Evolutionary conservation across 768 basidiomycete genomes (phyloP).

Genomic region (Mycena kentingensis): DNA sequence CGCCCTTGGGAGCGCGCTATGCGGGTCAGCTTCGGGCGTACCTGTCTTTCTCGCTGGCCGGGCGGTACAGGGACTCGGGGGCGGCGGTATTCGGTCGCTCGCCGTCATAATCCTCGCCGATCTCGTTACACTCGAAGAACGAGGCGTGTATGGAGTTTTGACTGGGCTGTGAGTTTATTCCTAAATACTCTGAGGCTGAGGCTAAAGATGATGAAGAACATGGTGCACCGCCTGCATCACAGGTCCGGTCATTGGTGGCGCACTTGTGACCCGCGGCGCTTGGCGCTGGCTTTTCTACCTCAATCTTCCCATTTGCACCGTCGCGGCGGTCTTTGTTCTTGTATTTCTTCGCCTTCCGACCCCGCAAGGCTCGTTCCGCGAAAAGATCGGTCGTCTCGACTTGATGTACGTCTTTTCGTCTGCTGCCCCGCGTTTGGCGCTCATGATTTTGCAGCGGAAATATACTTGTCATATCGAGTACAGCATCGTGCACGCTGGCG

Average conservation of each 20-base stretch:
- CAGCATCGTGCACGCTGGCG: constrained; percentile 31
- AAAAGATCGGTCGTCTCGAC: constrained; percentile 40
- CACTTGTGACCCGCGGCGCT: constrained; percentile 30
- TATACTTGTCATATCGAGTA: constrained; percentile 32
- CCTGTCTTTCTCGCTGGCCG: constrained; percentile 28
- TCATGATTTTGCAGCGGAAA: constrained; percentile 34
- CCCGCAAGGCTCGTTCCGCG: constrained; percentile 32
- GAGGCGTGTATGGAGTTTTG: constrained; percentile 33
- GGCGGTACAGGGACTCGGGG: constrained; percentile 13
- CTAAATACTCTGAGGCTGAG: no score
- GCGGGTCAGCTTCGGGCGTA: constrained; percentile 35
- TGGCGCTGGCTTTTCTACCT: constrained; percentile 49
- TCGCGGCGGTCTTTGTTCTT: constrained; percentile 30
- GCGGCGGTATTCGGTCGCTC: constrained; percentile 17
- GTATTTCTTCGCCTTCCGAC: constrained; percentile 36
- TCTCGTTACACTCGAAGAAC: constrained; percentile 35
- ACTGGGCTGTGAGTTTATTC: constrained; percentile 32
- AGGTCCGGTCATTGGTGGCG: constrained; percentile 39
- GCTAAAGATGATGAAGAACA: no score
- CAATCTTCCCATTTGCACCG: constrained; percentile 38
- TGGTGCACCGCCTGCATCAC: constrained; percentile 37
- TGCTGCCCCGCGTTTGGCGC: neutral
- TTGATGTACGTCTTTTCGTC: constrained; percentile 33
- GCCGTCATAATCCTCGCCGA: constrained; percentile 34
- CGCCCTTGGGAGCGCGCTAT: constrained; percentile 35